Conservation (phyloP, 1,284 basidiomycete species). For the Apiotrichum laibachii region DNA sequence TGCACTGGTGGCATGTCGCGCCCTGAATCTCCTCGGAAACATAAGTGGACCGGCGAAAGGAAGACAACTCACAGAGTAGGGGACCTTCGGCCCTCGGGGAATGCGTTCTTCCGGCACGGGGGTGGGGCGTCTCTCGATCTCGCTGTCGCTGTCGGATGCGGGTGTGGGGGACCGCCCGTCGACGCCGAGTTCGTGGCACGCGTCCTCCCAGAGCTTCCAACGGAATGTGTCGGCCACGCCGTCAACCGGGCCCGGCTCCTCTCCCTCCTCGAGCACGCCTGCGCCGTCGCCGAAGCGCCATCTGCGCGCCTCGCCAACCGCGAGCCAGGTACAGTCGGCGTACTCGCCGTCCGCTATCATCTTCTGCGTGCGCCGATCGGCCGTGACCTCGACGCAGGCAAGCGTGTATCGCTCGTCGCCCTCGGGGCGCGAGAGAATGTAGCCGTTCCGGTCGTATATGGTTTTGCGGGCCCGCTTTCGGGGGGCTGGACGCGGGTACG, state of each 20-base stretch:
- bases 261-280: constrained; percentile 17
- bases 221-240: constrained; percentile 26
- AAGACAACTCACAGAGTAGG: constrained; percentile 26
- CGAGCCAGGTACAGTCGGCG: constrained; percentile 27
- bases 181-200: neutral
- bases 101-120: neutral
- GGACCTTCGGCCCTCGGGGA: constrained; percentile 1
- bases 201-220: constrained; percentile 8
- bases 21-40: constrained; percentile 26
- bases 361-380: constrained; percentile 21
- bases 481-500: no score
- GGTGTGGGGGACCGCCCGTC: neutral
- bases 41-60: neutral
- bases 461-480: neutral
- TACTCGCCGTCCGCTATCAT: constrained; percentile 37
- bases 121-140: neutral
- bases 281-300: constrained; percentile 35
- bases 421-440: constrained; percentile 30
- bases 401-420: constrained; percentile 32
- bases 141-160: neutral
- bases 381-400: constrained; percentile 40
- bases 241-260: constrained; percentile 23
- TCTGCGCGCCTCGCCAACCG: constrained; percentile 31
- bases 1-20: constrained; percentile 46
- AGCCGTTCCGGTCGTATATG: constrained; percentile 31